phyloP scores from a whole-genome alignment of 257 asterid genomes.

The Fraxinus pennsylvanica region DNA sequence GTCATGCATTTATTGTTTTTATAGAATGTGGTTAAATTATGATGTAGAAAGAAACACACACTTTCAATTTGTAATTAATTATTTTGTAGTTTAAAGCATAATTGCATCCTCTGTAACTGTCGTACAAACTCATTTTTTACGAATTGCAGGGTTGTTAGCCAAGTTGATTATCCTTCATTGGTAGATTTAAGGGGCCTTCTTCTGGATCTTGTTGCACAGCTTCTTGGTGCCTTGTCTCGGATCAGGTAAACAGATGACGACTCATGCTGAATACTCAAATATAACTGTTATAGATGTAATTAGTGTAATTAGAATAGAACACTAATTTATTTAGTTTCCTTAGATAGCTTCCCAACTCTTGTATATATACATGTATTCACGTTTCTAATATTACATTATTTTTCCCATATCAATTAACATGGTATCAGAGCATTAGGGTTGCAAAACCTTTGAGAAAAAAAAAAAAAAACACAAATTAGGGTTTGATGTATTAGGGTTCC shows the following conservation, averaged over 20 bases:
- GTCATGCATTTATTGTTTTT: not conserved
- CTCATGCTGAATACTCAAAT: slow-evolving; percentile 12
- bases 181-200: slow-evolving; percentile 99
- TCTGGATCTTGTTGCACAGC: slow-evolving; percentile 98
- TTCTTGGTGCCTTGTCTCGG: slow-evolving; percentile 95
- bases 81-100: slow-evolving; percentile 13
- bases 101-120: not conserved
- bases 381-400: too few relatives aligned
- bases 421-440: too few relatives aligned
- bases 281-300: not conserved
- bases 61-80: slow-evolving; percentile 7
- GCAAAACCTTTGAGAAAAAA: too few relatives aligned
- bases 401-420: too few relatives aligned
- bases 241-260: slow-evolving; percentile 62
- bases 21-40: not conserved
- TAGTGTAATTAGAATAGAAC: too few relatives aligned
- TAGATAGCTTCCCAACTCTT: too few relatives aligned
- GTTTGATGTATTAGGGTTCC: too few relatives aligned
- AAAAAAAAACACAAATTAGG: too few relatives aligned
- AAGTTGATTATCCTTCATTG: slow-evolving; percentile 94
- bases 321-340: too few relatives aligned
- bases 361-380: too few relatives aligned
- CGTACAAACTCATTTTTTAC: slow-evolving; percentile 19
- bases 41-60: not conserved
- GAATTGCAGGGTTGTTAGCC: slow-evolving; percentile 90